Conservation (phyloP, 805 yeast species). For the Nakazawaea laoshanensis region DNA sequence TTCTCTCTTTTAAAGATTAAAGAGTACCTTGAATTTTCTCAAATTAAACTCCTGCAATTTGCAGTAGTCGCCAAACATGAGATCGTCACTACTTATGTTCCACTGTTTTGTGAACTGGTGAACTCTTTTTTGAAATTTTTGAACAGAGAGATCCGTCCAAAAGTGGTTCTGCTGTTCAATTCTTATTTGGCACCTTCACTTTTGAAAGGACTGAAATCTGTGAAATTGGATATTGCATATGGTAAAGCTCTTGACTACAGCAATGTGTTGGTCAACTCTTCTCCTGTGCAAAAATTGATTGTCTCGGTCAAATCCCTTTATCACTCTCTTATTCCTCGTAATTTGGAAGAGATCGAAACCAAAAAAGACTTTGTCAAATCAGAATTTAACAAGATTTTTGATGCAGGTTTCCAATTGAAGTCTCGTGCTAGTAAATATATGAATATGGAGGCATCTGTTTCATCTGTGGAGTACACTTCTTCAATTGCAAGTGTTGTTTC, state of each 20-base stretch:
- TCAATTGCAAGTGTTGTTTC: not conserved
- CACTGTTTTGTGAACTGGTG: slow-evolving; percentile 1
- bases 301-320: not conserved
- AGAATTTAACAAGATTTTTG: slow-evolving; percentile 21
- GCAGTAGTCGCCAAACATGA: not conserved
- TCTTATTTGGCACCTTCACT: not conserved
- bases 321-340: slow-evolving; percentile 1
- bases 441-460: too few relatives aligned
- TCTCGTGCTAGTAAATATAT: too few relatives aligned
- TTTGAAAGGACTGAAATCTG: slow-evolving; percentile 1
- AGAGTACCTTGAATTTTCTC: slow-evolving; percentile 1
- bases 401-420: slow-evolving; percentile 21
- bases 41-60: not conserved
- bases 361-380: slow-evolving; percentile 22
- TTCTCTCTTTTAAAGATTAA: too few relatives aligned
- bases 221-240: slow-evolving; percentile 2
- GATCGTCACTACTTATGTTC: slow-evolving; percentile 5
- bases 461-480: not conserved
- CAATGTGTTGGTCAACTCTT: not conserved
- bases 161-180: not conserved
- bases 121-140: slow-evolving; percentile 6
- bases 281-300: not conserved
- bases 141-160: slow-evolving; percentile 1
- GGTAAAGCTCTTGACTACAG: not conserved
- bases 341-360: slow-evolving; percentile 16